Evolutionary conservation across 2,329 filamentous ascomycete species (phyloP), one percentile per base, ranked within the genome.

Genomic region (Simplicillium aogashimaense): DNA sequence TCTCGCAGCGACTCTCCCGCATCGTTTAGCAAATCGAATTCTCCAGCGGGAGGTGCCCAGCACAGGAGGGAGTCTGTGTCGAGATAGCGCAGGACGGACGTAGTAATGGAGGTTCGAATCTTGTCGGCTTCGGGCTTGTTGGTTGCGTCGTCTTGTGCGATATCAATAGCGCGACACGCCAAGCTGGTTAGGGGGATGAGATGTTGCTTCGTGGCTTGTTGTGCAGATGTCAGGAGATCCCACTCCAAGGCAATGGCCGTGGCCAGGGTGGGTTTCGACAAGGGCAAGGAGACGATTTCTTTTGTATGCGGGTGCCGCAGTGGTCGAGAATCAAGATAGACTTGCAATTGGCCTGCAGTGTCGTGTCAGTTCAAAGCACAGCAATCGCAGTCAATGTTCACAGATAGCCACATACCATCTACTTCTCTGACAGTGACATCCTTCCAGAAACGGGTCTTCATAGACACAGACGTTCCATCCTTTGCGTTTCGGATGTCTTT

Each of bases 41-140:
- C 63, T 29, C 68, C 63, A 1, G 71, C 66, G 2, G 69, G 67
- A 32, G 76, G 70, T 17, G 73, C 87, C 86, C 88, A 95, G 73
- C 90, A 97, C 2, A 98, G 76, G 29, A 97, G 66, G 0, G 86
- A 89, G 63, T 98, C 92, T 1, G 92, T 97, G 52, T 88, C 81
- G 18, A 98, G 74, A 60, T 97, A 97, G 36, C 83, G 76, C 71
- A 97, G 75, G 38, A 92, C 65, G 47, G 78, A 81, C 14, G 66
- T 69, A 13, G 83, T 65, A 36, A 95, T 79, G 32, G 73, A 66
- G 1, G 72, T 57, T 29, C 89, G 74, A 30, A 83, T 70, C 17
- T 69, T 78, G 67, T 37, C 74, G 3, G 44, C 39, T 3, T 52
- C 53, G 3, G 57, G 56, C 2, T 41, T 37, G 14, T 42, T 35